Base-by-base conservation (phyloP, 2,329 filamentous ascomycete genomes). In the Colletotrichum trifolii region DNA sequence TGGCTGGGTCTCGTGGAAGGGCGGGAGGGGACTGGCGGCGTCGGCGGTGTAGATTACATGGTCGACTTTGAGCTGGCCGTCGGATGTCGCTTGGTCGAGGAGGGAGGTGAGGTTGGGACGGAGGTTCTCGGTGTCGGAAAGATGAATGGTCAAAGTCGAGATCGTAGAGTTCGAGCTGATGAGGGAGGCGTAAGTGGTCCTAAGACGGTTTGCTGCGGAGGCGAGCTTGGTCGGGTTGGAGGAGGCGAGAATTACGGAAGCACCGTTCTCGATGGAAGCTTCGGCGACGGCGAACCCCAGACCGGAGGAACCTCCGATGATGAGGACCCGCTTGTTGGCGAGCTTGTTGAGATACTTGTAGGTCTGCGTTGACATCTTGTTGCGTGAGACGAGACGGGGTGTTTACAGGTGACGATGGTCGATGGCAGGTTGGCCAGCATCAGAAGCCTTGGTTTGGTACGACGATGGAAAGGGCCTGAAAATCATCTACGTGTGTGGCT, bases 41-140 rank as follows among this genome's bases (percentile, higher is more conserved):
- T 58, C 60, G 17, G 60, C 60, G 11, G 60, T 59, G 60, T 63
- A 63, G 54, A 63, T 34, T 46, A 59, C 17, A 48, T 63, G 60
- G 33, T 58, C 13, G 12, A 59, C 12, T 2, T 58, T 58, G 34
- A 10, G 6, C 5, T 3, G 2, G 2, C 54, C 47, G 47, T 53
- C 8, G 17, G n/a, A 0, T 2, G 54, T 63, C 7, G 60, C 60
- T 8, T 10, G 1, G 11, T 63, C 47, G 3, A 63, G 25, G 13
- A 58, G 40, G 1, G 35, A 2, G 11, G 12, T 12, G 6, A 64
- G 40, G 42, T 54, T 53, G 10, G n/a, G 2, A 35, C 35, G 35
- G 13, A 64, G 54, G 42, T 53, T 48, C 8, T 38, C n/a, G 6
- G 58, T 39, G 47, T 59, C 54, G 11, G 54, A 4, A 17, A 59